These are phyloP conservation scores for Raddia guianensis DNA, from an alignment of 176 grass and related monocot species.

Conservation along the genomic window DNA sequence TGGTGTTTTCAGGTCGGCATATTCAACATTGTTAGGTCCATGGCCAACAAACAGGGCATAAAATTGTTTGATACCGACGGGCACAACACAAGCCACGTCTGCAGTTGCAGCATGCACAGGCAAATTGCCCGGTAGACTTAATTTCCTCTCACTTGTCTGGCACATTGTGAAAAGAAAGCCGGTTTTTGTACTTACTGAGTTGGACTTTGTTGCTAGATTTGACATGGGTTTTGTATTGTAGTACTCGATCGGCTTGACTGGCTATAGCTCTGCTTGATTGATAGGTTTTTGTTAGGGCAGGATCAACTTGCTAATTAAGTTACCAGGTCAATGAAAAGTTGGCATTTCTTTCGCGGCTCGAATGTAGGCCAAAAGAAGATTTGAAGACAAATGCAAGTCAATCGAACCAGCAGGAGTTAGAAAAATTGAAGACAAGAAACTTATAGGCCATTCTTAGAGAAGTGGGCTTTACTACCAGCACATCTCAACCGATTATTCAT, in stretches of 20 bases:
- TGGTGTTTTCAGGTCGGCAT: not conserved
- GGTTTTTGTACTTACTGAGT: not conserved
- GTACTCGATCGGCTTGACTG: not conserved
- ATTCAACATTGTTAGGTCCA: constrained; percentile 36
- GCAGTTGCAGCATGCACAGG: not conserved
- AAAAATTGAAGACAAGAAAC: not conserved
- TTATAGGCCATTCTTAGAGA: not conserved
- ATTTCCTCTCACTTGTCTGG: not conserved
- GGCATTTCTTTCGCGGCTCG: not conserved
- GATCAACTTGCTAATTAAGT: not conserved
- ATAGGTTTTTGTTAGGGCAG: not conserved
- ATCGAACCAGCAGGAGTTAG: not conserved
- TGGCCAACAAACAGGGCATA: constrained; percentile 25
- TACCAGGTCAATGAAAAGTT: not conserved
- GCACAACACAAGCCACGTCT: not conserved
- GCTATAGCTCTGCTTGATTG: not conserved
- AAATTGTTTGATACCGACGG: constrained; percentile 18
- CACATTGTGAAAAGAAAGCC: not conserved
- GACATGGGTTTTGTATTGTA: not conserved
- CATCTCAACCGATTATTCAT: too few species aligned
- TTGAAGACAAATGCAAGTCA: not conserved
- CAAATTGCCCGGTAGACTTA: not conserved
- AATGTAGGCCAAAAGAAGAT: not conserved
- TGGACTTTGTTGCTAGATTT: not conserved
- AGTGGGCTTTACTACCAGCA: too few species aligned